Base-by-base conservation (phyloP, 192 early-diverging fungal species). In the Coemansia sp. region DNA sequence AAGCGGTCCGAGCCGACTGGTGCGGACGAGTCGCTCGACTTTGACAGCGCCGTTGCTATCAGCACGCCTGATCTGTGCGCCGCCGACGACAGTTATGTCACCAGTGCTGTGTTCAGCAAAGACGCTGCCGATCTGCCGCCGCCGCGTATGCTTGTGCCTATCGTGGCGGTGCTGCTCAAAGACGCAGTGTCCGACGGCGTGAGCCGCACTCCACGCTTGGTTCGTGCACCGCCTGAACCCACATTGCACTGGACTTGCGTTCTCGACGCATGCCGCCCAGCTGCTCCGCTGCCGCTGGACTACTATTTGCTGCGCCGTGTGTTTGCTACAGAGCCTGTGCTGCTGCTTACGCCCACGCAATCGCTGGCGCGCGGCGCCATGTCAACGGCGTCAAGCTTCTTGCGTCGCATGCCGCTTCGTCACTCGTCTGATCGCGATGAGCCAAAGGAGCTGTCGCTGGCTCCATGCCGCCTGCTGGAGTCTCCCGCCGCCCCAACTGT, bases 111-210 rank as follows among this genome's bases (percentile, higher is more conserved):
- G 61, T 79, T 67, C 53, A 58, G 67, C 65, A 79, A 74, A 27
- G 77, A 74, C 37, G 59, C 52, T 24, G 64, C 64, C 54, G 72
- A 74, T 47, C 54, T 79, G 62, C 77, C 77, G 24, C 52, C 77
- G 38, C 67, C 72, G 17, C 64, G 77, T 23, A 58, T 68, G 1
- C 60, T 80, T n/a, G 72, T 80, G 35, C 77, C 77, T 25, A 73
- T 79, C n/a, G 67, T 79, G 21, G 76, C 76, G 6, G 76, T 79
- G 47, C 71, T 79, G 51, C 58, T 79, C 27, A 79, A 79, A 49
- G 76, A 79, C 45, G 76, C 76, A 5, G 71, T 73, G 21, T 65
- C 76, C 8, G 51, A 65, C 43, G 17, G 22, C 54, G 23, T 39
- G 14, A 21, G 43, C 29, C 29, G 53, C 12, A n/a, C 41, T 14